Conservation (phyloP, 768 basidiomycete genomes). For the Heimioporus sp. region DNA sequence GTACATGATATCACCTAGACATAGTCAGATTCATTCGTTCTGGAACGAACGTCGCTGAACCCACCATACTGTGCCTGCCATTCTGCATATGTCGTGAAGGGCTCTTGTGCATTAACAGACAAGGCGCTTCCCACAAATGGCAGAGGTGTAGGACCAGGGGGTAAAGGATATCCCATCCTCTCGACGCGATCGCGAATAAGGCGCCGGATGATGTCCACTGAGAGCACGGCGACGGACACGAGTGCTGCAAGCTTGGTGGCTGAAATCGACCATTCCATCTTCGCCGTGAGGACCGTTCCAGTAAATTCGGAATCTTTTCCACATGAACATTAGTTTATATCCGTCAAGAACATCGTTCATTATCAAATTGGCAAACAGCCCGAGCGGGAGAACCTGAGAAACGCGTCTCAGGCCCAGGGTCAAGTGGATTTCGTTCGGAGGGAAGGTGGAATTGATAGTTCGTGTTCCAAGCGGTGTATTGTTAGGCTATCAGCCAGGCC, state of each 20-base stretch:
- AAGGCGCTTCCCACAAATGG: conserved; percentile 20
- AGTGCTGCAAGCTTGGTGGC: conserved; percentile 3
- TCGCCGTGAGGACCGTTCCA: neutral
- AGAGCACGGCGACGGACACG: neutral
- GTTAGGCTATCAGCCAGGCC: too few relatives aligned
- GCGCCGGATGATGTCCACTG: neutral
- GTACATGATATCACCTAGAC: conserved; percentile 44
- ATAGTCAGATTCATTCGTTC: neutral
- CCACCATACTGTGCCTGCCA: conserved; percentile 20
- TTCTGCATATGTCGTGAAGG: conserved; percentile 15
- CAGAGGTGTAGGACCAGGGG: conserved; percentile 19
- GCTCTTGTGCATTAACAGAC: conserved; percentile 12
- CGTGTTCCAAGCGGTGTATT: too few relatives aligned
- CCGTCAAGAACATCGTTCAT: neutral
- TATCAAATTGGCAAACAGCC: too few relatives aligned
- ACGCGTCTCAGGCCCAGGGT: too few relatives aligned
- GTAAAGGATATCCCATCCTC: conserved; percentile 12
- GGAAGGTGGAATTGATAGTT: too few relatives aligned
- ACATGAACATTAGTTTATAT: conserved; percentile 5
- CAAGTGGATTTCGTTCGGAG: too few relatives aligned
- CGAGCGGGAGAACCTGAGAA: too few relatives aligned
- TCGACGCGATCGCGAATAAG: conserved; percentile 6
- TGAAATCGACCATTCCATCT: conserved; percentile 11
- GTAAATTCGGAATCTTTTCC: neutral
- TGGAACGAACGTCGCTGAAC: neutral